phyloP scores from a whole-genome alignment of 371 early-diverging fungal genomes.

The Rhizopus stolonifer region DNA sequence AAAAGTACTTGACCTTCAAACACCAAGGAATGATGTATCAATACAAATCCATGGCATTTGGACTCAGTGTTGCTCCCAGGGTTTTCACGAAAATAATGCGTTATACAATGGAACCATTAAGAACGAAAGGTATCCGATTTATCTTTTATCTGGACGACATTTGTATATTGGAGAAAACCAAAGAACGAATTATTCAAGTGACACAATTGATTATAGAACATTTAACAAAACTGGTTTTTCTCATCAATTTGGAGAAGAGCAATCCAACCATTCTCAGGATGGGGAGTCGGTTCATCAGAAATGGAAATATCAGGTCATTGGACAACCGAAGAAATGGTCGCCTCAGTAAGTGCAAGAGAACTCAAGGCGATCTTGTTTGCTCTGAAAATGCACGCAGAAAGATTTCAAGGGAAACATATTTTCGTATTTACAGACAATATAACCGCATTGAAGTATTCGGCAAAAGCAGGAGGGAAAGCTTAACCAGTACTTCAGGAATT shows the following conservation, averaged over 20 bases:
- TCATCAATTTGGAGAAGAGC: slow-evolving; percentile 10
- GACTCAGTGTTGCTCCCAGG: slow-evolving; percentile 11
- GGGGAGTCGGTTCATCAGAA: slow-evolving; percentile 12
- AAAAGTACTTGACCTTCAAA: slow-evolving; percentile 1
- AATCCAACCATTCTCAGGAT: not conserved
- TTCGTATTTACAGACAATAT: slow-evolving; percentile 15
- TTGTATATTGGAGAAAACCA: not conserved
- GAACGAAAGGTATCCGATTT: slow-evolving; percentile 4
- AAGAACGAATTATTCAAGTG: not conserved
- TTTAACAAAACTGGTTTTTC: not conserved
- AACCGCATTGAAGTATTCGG: slow-evolving; percentile 16
- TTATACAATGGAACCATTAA: slow-evolving; percentile 6
- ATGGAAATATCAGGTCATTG: slow-evolving; percentile 16
- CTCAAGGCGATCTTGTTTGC: slow-evolving; percentile 20
- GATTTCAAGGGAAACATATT: slow-evolving; percentile 1
- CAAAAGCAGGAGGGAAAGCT: slow-evolving; percentile 20
- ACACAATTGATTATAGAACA: not conserved
- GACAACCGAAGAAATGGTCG: slow-evolving; percentile 8
- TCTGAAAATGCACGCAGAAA: slow-evolving; percentile 13
- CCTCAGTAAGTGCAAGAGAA: slow-evolving; percentile 25
- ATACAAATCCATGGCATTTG: slow-evolving; percentile 14
- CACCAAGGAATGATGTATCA: slow-evolving; percentile 11
- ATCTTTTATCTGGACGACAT: slow-evolving; percentile 18
- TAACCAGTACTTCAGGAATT: slow-evolving; percentile 9
- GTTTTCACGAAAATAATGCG: slow-evolving; percentile 9